Percentiles rank a stretch among this genome's conserved stretches.
These are phyloP conservation scores for Cenococcum geophilum DNA, from an alignment of 495 filamentous ascomycete genomes.

Conservation along the genomic window DNA sequence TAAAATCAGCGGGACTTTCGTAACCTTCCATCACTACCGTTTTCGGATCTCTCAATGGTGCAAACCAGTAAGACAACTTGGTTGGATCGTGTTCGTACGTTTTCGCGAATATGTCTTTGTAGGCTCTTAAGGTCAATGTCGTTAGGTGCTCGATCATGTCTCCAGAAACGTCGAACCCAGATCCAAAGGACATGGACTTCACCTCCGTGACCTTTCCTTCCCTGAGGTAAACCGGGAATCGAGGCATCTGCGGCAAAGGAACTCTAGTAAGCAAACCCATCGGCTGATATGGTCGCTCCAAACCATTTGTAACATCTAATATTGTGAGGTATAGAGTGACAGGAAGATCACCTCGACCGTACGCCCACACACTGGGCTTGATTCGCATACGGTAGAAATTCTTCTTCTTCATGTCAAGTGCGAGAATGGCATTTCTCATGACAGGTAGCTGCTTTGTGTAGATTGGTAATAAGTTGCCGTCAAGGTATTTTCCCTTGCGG, in stretches of 20 bases:
- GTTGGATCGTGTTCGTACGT: conserved; percentile 56
- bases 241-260: conserved; percentile 56
- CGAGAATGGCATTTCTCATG: conserved; percentile 88
- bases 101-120: conserved; percentile 87
- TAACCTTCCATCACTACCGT: neutral
- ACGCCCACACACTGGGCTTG: conserved; percentile 75
- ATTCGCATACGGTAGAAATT: conserved; percentile 67
- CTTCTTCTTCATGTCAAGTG: conserved; percentile 68
- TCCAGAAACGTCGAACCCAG: conserved; percentile 40
- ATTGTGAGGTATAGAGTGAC: conserved; percentile 57
- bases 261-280: conserved; percentile 68
- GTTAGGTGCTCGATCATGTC: conserved; percentile 50
- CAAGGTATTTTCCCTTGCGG: conserved; percentile 58
- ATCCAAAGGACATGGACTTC: conserved; percentile 39
- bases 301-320: conserved; percentile 53
- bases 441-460: conserved; percentile 67
- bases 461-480: conserved; percentile 65
- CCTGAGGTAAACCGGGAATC: conserved; percentile 66
- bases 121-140: conserved; percentile 66
- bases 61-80: conserved; percentile 80
- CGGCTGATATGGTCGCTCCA: conserved; percentile 56
- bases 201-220: conserved; percentile 54
- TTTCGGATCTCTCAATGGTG: conserved; percentile 42
- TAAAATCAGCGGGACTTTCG: conserved; percentile 36
- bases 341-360: conserved; percentile 47